These are phyloP conservation scores for Taxillus chinensis DNA, from an alignment of 164 flowering plant genomes.

Conservation along the genomic window DNA sequence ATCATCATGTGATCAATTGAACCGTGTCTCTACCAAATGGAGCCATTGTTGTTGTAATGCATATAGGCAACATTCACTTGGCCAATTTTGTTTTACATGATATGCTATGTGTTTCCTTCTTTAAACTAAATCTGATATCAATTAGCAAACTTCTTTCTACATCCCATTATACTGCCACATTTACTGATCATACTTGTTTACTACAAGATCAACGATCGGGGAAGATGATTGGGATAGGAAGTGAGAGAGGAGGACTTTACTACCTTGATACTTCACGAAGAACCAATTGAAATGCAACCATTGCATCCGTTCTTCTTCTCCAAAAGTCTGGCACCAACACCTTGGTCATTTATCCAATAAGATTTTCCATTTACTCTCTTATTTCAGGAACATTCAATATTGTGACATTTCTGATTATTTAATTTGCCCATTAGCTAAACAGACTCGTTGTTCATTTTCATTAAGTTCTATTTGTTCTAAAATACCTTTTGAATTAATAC, in stretches of 20 bases:
- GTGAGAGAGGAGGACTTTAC: constrained; percentile 13
- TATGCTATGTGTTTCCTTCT: constrained; percentile 16
- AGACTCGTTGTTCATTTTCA: constrained; percentile 5
- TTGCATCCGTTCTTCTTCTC: neutral
- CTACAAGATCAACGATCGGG: constrained; percentile 12
- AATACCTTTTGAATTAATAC: no score
- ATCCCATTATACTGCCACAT: neutral
- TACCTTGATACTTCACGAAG: constrained; percentile 5
- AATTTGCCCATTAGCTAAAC: no score
- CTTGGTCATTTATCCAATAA: no score
- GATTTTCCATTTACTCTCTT: neutral
- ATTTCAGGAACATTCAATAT: neutral
- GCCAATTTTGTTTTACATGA: constrained; percentile 6
- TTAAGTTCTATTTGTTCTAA: no score
- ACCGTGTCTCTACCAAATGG: constrained; percentile 14
- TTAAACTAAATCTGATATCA: constrained; percentile 12
- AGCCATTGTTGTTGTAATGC: constrained; percentile 6
- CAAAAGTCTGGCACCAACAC: constrained; percentile 15
- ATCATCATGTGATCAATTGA: constrained; percentile 3
- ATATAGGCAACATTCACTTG: no score
- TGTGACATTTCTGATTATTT: constrained; percentile 1
- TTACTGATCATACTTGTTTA: no score
- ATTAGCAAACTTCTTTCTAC: constrained; percentile 1
- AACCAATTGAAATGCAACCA: neutral
- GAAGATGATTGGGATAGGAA: constrained; percentile 19